Base-by-base conservation (phyloP, 371 early-diverging fungal species). In the Synchytrium microbalum region DNA sequence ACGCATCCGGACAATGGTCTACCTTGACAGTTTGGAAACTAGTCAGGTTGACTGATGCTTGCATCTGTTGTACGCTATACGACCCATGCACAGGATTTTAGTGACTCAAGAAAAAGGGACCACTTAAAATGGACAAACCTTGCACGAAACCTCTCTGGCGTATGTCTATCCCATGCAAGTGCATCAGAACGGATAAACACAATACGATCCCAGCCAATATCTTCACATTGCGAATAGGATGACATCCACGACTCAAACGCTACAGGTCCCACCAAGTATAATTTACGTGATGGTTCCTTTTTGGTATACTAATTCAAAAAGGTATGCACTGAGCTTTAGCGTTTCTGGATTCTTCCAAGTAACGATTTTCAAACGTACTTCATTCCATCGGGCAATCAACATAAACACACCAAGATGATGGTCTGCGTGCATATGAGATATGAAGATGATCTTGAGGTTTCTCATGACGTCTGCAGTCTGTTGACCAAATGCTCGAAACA, bases 351-450 rank as follows among this genome's bases (percentile, higher is more conserved):
- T 14, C 23, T 51, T 23, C 51, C 51, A 14, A 51, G 14, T 51
- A 14, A 14, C 14, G 14, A 14, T 51, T 23, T 23, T 14, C 13
- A 14, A 29, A 59, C 68, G n/a, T 25, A 59, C 29, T 29, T 59
- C 32, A 26, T 59, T 59, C 31, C 59, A 32, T 25, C 29, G 32
- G 8, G 23, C 8, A 5, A 59, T 30, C 13, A 59, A 10, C 29
- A n/a, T 32, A 14, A 59, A 26, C 13, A 23, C 29, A 25, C 59
- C 59, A 19, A 59, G 76, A 70, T 97, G 94, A 73, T 99, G 99
- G 75, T 99, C 99, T 29, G 99, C 99, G 76, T 99, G 99, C 72
- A 96, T 78, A 77, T 99, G 99, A 27, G 94, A 94, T 5, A 99
- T 81, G 72, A 93, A 95, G n/a, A 98, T 79, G 23, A 89, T 74